Conservation (phyloP, 208 protist genomes). For the Acanthamoeba sp. region DNA sequence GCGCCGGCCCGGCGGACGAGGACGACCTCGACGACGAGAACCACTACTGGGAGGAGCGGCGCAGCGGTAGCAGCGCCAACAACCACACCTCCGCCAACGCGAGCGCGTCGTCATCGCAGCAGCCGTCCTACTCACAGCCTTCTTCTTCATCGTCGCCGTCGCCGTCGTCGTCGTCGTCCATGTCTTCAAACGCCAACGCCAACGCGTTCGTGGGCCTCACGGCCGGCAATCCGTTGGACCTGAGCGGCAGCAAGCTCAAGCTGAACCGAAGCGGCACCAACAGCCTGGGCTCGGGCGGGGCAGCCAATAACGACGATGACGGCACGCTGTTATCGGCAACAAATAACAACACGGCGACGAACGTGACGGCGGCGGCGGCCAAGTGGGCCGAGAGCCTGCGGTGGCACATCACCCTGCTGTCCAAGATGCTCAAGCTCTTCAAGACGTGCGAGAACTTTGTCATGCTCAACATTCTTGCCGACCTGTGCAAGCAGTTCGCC, state of each 20-base stretch:
- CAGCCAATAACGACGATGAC: neutral
- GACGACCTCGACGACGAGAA: neutral
- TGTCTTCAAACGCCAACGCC: neutral
- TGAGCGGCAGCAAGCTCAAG: neutral
- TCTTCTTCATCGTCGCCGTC: no score
- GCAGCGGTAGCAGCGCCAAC: neutral
- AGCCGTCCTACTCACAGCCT: no score
- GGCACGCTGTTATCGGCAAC: no score
- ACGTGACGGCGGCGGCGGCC: neutral
- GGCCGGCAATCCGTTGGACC: neutral
- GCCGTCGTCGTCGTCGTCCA: no score
- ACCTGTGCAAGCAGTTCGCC: conserved; percentile 46
- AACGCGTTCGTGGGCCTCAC: conserved; percentile 9
- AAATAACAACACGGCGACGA: neutral
- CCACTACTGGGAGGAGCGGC: conserved; percentile 2
- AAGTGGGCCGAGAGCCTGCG: conserved; percentile 44
- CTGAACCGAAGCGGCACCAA: neutral
- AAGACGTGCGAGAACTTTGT: conserved; percentile 74
- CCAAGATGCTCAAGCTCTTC: conserved; percentile 71
- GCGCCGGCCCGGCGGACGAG: neutral
- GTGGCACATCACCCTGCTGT: conserved; percentile 53
- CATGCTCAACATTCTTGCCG: conserved; percentile 58
- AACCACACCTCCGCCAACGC: no score
- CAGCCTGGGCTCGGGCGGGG: neutral
- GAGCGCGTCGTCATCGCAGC: no score